Conservation (phyloP, 768 basidiomycete species). For the Trametes meyenii region DNA sequence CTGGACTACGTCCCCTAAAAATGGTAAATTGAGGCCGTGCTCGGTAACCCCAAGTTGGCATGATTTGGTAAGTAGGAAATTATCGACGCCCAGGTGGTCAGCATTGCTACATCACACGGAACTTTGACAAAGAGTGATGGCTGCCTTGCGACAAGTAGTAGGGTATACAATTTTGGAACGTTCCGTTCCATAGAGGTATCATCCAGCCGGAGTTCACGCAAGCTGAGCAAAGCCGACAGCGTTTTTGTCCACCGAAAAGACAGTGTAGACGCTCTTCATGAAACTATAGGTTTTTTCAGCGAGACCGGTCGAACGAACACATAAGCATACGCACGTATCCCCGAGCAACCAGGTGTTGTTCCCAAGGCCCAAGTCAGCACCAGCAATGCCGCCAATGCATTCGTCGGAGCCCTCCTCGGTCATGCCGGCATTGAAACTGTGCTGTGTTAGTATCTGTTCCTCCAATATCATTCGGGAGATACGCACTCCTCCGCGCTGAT, state of each 20-base stretch:
- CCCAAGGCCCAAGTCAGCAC: slow-evolving; percentile 22
- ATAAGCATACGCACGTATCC: slow-evolving; percentile 14
- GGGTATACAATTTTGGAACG: too few species aligned
- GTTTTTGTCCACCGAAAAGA: slow-evolving; percentile 15
- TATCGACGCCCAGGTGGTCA: too few species aligned
- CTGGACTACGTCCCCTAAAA: not conserved
- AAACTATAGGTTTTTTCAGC: not conserved
- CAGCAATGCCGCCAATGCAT: slow-evolving; percentile 21
- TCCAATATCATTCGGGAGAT: not conserved
- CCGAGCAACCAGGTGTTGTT: slow-evolving; percentile 24
- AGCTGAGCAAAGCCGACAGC: slow-evolving; percentile 17
- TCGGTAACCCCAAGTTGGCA: too few species aligned
- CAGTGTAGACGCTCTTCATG: slow-evolving; percentile 18
- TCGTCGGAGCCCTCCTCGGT: slow-evolving; percentile 6
- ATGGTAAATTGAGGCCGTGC: too few species aligned
- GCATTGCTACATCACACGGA: too few species aligned
- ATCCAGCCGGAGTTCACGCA: not conserved
- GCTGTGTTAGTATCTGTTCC: not conserved
- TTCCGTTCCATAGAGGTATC: not conserved
- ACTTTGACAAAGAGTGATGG: too few species aligned
- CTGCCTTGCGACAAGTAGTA: too few species aligned
- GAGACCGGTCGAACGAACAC: too few species aligned
- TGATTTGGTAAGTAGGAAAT: too few species aligned
- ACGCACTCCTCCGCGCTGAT: slow-evolving; percentile 19
- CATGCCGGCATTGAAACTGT: slow-evolving; percentile 20